phyloP scores from a whole-genome alignment of 352 stramenopile genomes.

The Halophytophthora batemanensis region DNA sequence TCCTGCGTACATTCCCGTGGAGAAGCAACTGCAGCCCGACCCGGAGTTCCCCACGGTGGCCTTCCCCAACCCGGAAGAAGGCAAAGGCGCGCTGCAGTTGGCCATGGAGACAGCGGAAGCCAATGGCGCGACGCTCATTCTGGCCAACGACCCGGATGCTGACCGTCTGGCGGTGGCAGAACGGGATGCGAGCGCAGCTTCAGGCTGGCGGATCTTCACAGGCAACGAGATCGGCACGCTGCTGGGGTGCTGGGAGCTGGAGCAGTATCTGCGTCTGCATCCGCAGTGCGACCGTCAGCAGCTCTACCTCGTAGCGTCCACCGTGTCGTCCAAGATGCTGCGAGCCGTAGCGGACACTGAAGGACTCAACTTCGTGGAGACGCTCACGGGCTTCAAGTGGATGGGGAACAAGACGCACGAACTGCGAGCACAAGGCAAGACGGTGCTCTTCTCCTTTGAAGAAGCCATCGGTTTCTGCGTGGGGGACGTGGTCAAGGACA shows the following conservation, averaged over 20 bases:
- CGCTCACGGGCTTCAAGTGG: conserved; percentile 99
- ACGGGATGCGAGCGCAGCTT: conserved; percentile 44
- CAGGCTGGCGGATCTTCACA: conserved; percentile 95
- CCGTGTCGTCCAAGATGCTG: conserved; percentile 97
- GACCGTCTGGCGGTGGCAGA: conserved; percentile 97
- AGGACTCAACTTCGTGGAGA: conserved; percentile 96
- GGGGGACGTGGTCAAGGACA: conserved; percentile 96
- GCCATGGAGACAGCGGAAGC: conserved; percentile 88
- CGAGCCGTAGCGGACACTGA: conserved; percentile 88
- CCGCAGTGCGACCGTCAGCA: conserved; percentile 54
- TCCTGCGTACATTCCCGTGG: conserved; percentile 84
- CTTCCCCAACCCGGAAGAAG: conserved; percentile 98
- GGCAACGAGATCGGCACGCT: conserved; percentile 98
- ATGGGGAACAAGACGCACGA: conserved; percentile 92
- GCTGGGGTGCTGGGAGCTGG: conserved; percentile 91
- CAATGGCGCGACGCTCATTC: conserved; percentile 78
- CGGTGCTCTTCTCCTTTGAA: conserved; percentile 96
- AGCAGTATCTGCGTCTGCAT: conserved; percentile 57
- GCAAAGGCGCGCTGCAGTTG: conserved; percentile 94
- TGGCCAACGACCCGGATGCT: conserved; percentile 98
- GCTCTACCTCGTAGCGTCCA: conserved; percentile 92
- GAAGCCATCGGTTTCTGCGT: conserved; percentile 99
- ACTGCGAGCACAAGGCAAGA: conserved; percentile 83
- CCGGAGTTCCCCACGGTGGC: conserved; percentile 95
- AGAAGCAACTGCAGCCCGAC: conserved; percentile 91